A percentile compares a stretch with the other conserved stretches of the same genome.
phyloP scores from a whole-genome alignment of 1,284 basidiomycete species.

The Ganoderma boninense region DNA sequence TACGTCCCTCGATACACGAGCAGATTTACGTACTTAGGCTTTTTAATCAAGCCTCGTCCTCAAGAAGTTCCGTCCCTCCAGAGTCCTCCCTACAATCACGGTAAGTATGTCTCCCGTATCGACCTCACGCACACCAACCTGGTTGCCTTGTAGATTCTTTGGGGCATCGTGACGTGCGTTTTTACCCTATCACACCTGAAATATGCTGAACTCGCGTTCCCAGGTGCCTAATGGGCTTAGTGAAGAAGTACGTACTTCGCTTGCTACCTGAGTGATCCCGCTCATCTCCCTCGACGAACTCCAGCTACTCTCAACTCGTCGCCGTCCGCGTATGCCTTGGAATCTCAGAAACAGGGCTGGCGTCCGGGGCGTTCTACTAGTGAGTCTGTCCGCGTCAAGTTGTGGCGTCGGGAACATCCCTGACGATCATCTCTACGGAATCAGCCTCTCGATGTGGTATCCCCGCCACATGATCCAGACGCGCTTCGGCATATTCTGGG shows the following conservation, averaged over 20 bases:
- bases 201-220: not conserved
- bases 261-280: not conserved
- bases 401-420: not conserved
- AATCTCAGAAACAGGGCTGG: slow-evolving; percentile 72
- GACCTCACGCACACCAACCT: not conserved
- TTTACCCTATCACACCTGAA: slow-evolving; percentile 44
- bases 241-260: slow-evolving; percentile 56
- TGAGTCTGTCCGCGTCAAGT: slow-evolving; percentile 20
- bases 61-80: slow-evolving; percentile 43
- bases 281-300: not conserved
- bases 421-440: not conserved
- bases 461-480: slow-evolving; percentile 41
- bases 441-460: slow-evolving; percentile 42
- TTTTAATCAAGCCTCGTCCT: slow-evolving; percentile 35
- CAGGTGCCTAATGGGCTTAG: slow-evolving; percentile 70
- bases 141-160: slow-evolving; percentile 27
- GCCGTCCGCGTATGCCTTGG: slow-evolving; percentile 68
- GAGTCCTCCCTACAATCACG: slow-evolving; percentile 42
- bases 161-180: slow-evolving; percentile 33
- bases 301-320: slow-evolving; percentile 67
- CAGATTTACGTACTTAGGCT: not conserved
- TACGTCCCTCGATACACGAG: slow-evolving; percentile 31
- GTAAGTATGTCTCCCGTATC: slow-evolving; percentile 18
- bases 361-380: slow-evolving; percentile 74
- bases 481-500: slow-evolving; percentile 44